phyloP scores from a whole-genome alignment of 768 basidiomycete genomes.

The Russula abietina region DNA sequence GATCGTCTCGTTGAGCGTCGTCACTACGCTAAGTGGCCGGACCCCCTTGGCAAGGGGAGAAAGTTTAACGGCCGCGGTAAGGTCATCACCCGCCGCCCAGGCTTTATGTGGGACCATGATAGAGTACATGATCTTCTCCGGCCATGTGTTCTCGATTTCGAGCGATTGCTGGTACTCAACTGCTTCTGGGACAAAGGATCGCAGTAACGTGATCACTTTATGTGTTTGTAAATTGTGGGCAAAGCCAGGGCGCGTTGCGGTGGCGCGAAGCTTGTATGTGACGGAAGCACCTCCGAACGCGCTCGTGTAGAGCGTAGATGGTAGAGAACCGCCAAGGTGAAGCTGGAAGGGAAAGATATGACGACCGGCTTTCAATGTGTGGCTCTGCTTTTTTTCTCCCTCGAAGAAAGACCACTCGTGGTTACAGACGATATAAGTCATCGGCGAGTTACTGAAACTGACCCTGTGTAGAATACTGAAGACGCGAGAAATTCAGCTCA shows the following conservation, averaged over 20 bases:
- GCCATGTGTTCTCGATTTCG: constrained; percentile 97
- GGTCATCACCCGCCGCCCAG: constrained; percentile 83
- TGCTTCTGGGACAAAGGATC: constrained; percentile 72
- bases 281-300: constrained; percentile 58
- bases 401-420: constrained; percentile 94
- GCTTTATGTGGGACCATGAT: constrained; percentile 93
- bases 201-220: constrained; percentile 58
- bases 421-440: constrained; percentile 61
- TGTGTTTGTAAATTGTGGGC: constrained; percentile 59
- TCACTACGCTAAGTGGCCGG: constrained; percentile 57
- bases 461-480: constrained; percentile 30
- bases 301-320: constrained; percentile 62
- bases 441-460: constrained; percentile 40
- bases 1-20: constrained; percentile 67
- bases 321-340: constrained; percentile 77
- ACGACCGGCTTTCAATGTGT: constrained; percentile 92
- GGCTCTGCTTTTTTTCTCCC: constrained; percentile 67
- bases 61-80: constrained; percentile 81
- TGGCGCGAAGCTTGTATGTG: constrained; percentile 84
- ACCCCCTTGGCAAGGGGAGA: constrained; percentile 83
- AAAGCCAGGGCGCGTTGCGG: constrained; percentile 72
- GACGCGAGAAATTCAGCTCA: not conserved
- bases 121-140: constrained; percentile 93
- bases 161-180: constrained; percentile 95
- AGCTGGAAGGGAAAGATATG: constrained; percentile 92